Percentiles rank a stretch among this genome's conserved stretches.
Conservation (phyloP, 768 basidiomycete genomes). For the Naematelia encephala region DNA sequence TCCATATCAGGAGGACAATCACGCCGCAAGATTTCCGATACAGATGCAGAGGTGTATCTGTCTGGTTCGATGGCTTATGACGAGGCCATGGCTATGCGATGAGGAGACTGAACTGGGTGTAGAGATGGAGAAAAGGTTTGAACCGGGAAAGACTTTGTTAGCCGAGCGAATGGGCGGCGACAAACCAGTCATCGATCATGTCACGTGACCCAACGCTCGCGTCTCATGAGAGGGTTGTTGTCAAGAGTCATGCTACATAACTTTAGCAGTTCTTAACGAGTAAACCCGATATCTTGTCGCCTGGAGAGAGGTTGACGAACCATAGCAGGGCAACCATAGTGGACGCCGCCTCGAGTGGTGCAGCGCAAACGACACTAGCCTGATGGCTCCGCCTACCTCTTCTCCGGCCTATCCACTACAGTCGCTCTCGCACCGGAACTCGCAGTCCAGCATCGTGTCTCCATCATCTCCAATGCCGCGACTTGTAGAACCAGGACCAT, state of each 20-base stretch:
- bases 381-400: neutral
- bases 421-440: constrained; percentile 28
- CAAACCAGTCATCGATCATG: neutral
- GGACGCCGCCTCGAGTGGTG: neutral
- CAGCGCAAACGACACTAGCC: neutral
- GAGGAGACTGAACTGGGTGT: neutral
- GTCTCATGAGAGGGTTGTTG: neutral
- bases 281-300: too few species aligned
- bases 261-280: too few species aligned
- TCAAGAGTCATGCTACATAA: too few species aligned
- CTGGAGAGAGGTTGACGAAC: too few species aligned
- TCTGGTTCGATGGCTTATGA: neutral
- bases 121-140: constrained; percentile 1
- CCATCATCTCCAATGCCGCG: neutral
- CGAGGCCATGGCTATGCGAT: neutral
- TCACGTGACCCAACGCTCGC: neutral
- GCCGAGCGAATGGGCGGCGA: neutral
- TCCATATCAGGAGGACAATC: too few species aligned
- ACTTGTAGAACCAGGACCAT: neutral
- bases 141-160: neutral
- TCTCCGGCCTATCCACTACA: constrained; percentile 26
- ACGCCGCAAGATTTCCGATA: too few species aligned
- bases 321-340: too few species aligned
- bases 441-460: constrained; percentile 9
- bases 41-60: neutral